These are phyloP conservation scores for Hawksworthiomyces lignivorus DNA, from an alignment of 2,329 filamentous ascomycete species.

Conservation along the genomic window DNA sequence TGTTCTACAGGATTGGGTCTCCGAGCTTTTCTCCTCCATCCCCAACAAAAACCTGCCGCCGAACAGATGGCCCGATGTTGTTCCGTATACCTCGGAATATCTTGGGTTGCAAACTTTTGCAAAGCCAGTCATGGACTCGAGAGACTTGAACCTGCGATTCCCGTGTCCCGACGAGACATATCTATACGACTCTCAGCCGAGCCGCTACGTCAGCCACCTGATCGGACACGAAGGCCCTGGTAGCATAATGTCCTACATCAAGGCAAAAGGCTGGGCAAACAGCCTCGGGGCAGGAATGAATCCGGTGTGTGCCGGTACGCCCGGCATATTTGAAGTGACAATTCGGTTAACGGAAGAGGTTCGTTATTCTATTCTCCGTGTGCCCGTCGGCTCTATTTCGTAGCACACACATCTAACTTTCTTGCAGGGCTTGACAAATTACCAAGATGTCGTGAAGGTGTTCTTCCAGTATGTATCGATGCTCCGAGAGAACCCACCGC, in stretches of 20 bases:
- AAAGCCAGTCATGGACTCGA: conserved; percentile 84
- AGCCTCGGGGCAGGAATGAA: conserved; percentile 70
- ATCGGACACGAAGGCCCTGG: conserved; percentile 90
- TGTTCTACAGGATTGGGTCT: conserved; percentile 74
- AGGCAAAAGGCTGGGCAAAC: conserved; percentile 85
- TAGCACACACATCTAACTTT: not conserved
- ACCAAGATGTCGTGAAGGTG: conserved; percentile 72
- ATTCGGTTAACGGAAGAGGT: conserved; percentile 78
- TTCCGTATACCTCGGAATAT: conserved; percentile 41
- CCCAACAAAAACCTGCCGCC: conserved; percentile 70
- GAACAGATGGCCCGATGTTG: conserved; percentile 46
- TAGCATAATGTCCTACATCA: conserved; percentile 84
- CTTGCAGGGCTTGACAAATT: conserved; percentile 59
- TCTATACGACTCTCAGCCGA: conserved; percentile 72
- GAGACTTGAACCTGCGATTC: conserved; percentile 73
- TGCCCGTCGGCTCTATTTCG: not conserved
- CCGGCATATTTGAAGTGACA: conserved; percentile 71
- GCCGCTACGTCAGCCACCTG: conserved; percentile 78
- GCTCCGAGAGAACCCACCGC: conserved; percentile 69
- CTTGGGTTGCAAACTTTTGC: conserved; percentile 68
- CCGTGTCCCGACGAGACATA: conserved; percentile 78
- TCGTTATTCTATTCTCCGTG: conserved; percentile 2
- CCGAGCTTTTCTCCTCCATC: conserved; percentile 73
- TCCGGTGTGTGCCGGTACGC: conserved; percentile 66
- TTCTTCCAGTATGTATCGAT: conserved; percentile 90